These are phyloP conservation scores for Zasmidium angulare DNA, from an alignment of 2,329 filamentous ascomycete species.

Conservation along the genomic window DNA sequence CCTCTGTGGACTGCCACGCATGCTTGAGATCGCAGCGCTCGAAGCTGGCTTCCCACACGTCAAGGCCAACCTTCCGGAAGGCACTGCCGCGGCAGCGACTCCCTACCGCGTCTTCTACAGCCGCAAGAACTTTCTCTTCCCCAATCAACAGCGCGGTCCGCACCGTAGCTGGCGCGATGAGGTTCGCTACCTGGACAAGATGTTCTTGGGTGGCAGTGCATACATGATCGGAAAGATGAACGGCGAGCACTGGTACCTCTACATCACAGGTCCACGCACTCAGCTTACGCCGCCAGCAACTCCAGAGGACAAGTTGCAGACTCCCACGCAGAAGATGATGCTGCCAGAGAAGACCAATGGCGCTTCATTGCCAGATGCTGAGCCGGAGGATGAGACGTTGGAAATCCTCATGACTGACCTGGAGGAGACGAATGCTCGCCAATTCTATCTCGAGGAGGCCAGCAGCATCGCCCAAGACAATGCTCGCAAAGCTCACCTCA, in stretches of 20 bases:
- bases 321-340: conserved; percentile 59
- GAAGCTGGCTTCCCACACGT: conserved; percentile 87
- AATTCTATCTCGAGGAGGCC: conserved; percentile 75
- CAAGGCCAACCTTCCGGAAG: conserved; percentile 64
- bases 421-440: conserved; percentile 64
- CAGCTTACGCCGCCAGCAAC: conserved; percentile 79
- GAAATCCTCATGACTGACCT: conserved; percentile 69
- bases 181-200: conserved; percentile 86
- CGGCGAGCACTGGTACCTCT: conserved; percentile 98
- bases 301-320: conserved; percentile 57
- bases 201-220: conserved; percentile 88
- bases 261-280: conserved; percentile 84
- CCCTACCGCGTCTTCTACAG: conserved; percentile 98
- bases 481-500: conserved; percentile 65
- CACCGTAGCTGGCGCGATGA: conserved; percentile 98
- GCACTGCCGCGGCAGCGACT: conserved; percentile 73
- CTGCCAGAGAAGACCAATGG: conserved; percentile 55
- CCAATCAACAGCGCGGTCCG: conserved; percentile 87
- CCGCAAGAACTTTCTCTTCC: conserved; percentile 96
- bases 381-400: conserved; percentile 67
- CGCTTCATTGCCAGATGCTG: conserved; percentile 19
- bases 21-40: conserved; percentile 86
- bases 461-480: conserved; percentile 85
- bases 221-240: conserved; percentile 99
- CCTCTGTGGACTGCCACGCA: conserved; percentile 81